Base-by-base conservation (phyloP, 306 rosid genomes). In the Cucumis cinereus region DNA sequence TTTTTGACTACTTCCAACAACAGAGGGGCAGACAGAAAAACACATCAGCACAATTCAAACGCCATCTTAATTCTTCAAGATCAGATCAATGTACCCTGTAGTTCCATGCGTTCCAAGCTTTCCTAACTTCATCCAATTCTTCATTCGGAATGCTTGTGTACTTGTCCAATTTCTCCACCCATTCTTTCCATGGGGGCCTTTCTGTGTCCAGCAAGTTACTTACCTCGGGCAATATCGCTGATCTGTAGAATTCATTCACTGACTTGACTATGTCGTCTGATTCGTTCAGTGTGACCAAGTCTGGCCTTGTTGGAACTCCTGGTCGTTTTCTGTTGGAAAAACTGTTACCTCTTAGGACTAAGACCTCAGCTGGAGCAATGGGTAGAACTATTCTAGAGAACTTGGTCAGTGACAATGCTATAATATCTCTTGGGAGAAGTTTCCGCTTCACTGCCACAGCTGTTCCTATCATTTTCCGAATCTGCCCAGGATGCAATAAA, bases 381-480 rank as follows among this genome's bases (percentile, higher is more conserved):
- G 96, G 96, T 38, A 91, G 86, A 72, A 86, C 84, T 1, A 94
- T 86, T 60, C 96, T 78, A 55, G 96, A 77, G 88, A 87, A 94
- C 82, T 89, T 90, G 80, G 43, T 13, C 68, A 94, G 89, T 73
- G 97, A 92, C 86, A 94, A 67, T 8, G 52, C 62, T 81, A 88
- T 55, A 70, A 86, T 40, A 70, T 94, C 95, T 72, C 82, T 89
- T 1, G 95, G 99, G 54, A 94, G 94, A 76, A 92, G 85, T 58
- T 88, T 81, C 82, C 92, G 87, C 87, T 91, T 90, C 40, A 94
- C 87, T 8, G 97, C 97, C 75, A 94, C 90, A 8, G 93, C 95
- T 43, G 95, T 91, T 64, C 87, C 99, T 76, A 94, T 83, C 96
- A 94, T 94, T 81, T 92, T 94, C 77, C 97, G 92, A 63, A 91